A percentile compares a stretch with the other conserved stretches of the same genome.
Conservation (phyloP, 2,329 filamentous ascomycete genomes). For the Pseudopyrenochaeta lycopersici region DNA sequence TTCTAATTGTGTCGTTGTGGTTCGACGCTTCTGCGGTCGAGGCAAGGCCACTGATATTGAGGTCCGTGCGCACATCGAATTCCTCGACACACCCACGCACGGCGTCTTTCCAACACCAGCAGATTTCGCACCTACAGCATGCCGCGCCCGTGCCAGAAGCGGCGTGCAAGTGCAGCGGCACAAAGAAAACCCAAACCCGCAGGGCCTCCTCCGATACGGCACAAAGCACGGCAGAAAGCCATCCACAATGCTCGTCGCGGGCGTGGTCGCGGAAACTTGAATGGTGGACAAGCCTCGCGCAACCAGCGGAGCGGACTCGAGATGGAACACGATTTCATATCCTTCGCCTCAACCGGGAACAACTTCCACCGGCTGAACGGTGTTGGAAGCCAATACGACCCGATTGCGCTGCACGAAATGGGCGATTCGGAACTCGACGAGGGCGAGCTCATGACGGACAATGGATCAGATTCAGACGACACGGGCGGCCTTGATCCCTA, state of each 20-base stretch:
- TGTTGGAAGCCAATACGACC: slow-evolving; percentile 18
- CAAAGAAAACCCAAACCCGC: slow-evolving; percentile 26
- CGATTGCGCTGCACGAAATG: slow-evolving; percentile 15
- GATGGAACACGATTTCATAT: slow-evolving; percentile 19
- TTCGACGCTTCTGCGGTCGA: not conserved
- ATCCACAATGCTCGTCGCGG: slow-evolving; percentile 26
- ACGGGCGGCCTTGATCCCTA: slow-evolving; percentile 23
- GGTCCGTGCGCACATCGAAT: not conserved
- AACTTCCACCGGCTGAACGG: slow-evolving; percentile 26
- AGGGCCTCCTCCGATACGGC: slow-evolving; percentile 22
- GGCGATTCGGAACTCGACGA: slow-evolving; percentile 21
- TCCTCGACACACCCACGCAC: not conserved
- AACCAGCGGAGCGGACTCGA: slow-evolving; percentile 6
- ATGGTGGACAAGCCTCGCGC: slow-evolving; percentile 13
- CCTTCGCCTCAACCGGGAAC: slow-evolving; percentile 19
- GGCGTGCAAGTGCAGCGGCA: slow-evolving; percentile 32
- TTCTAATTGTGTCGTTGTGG: too few species aligned
- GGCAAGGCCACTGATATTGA: not conserved
- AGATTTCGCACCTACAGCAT: slow-evolving; percentile 7
- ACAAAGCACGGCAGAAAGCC: slow-evolving; percentile 30
- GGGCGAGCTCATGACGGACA: slow-evolving; percentile 11
- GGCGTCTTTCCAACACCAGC: not conserved
- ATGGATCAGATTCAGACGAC: slow-evolving; percentile 7
- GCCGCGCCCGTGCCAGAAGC: slow-evolving; percentile 37
- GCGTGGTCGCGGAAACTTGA: slow-evolving; percentile 11